These are phyloP conservation scores for Rhizopus stolonifer DNA, from an alignment of 371 early-diverging fungal genomes.

Conservation along the genomic window DNA sequence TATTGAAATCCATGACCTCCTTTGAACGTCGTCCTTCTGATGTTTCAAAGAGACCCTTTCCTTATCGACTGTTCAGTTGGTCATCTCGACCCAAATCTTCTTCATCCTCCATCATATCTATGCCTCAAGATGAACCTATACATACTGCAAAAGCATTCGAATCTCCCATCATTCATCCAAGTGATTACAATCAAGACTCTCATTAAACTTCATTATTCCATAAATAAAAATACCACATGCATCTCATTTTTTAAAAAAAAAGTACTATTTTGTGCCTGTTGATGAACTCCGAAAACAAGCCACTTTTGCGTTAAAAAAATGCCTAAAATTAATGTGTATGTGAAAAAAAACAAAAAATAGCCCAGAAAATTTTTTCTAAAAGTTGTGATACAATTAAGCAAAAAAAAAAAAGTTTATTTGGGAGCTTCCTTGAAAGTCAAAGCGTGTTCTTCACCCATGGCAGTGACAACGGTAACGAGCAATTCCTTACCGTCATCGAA, in stretches of 20 bases:
- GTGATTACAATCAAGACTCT: constrained; percentile 34
- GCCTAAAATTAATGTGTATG: too few relatives aligned
- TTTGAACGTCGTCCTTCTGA: constrained; percentile 12
- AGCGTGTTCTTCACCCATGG: constrained; percentile 95
- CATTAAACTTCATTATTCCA: not conserved
- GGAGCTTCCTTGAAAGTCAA: constrained; percentile 62
- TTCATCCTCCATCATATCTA: constrained; percentile 11
- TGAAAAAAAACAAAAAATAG: too few relatives aligned
- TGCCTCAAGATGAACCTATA: constrained; percentile 3
- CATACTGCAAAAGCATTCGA: constrained; percentile 19
- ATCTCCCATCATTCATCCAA: constrained; percentile 37
- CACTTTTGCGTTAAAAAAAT: too few relatives aligned
- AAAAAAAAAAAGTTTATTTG: constrained; percentile 11
- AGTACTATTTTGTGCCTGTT: too few relatives aligned
- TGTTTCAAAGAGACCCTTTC: not conserved
- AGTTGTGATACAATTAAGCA: too few relatives aligned
- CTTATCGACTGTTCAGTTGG: constrained; percentile 5
- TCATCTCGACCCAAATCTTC: not conserved
- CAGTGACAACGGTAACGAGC: constrained; percentile 79
- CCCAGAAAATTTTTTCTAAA: not conserved
- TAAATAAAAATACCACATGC: too few relatives aligned
- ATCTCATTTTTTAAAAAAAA: too few relatives aligned
- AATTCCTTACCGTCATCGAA: constrained; percentile 87
- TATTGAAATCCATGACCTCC: not conserved
- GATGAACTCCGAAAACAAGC: too few relatives aligned